Evolutionary conservation across 768 basidiomycete genomes (phyloP).

Genomic region (Trametes cinnabarina): DNA sequence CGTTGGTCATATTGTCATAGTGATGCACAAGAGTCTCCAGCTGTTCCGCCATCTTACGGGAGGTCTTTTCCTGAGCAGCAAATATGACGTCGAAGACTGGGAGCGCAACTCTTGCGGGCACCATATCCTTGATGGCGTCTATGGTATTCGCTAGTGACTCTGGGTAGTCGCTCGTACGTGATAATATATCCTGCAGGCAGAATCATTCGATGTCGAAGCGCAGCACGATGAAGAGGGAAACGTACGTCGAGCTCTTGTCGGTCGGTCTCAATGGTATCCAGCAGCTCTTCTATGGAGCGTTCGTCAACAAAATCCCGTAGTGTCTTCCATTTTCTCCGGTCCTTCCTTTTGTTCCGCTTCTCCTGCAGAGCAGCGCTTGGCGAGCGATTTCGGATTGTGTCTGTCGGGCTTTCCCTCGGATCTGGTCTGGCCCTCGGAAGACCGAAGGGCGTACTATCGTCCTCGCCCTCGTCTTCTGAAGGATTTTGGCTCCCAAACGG

Average conservation of each 20-base stretch:
- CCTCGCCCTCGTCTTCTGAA: conserved; percentile 41
- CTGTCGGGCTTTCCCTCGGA: conserved; percentile 40
- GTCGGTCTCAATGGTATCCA: conserved; percentile 73
- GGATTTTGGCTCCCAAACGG: conserved; percentile 74
- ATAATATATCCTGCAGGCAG: conserved; percentile 55
- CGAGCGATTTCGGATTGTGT: conserved; percentile 36
- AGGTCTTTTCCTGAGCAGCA: conserved; percentile 54
- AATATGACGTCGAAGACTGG: conserved; percentile 49
- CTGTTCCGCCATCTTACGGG: conserved; percentile 67
- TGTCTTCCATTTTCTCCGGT: conserved; percentile 73
- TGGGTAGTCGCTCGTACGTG: conserved; percentile 64
- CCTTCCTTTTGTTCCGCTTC: conserved; percentile 25
- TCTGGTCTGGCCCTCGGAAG: conserved; percentile 4
- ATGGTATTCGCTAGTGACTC: conserved; percentile 59
- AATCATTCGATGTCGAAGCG: conserved; percentile 26
- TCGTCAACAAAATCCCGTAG: conserved; percentile 86
- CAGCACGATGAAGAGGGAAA: conserved; percentile 1
- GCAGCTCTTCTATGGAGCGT: conserved; percentile 70
- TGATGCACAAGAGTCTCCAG: conserved; percentile 72
- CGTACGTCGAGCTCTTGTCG: conserved; percentile 65
- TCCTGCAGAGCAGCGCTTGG: conserved; percentile 16
- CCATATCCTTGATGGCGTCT: conserved; percentile 48
- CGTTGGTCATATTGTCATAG: conserved; percentile 73
- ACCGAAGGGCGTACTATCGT: conserved; percentile 21
- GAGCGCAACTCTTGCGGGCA: conserved; percentile 41